Percentiles rank a stretch among this genome's conserved stretches.
These are phyloP conservation scores for Goffeauzyma gilvescens DNA, from an alignment of 768 basidiomycete species.

Conservation along the genomic window DNA sequence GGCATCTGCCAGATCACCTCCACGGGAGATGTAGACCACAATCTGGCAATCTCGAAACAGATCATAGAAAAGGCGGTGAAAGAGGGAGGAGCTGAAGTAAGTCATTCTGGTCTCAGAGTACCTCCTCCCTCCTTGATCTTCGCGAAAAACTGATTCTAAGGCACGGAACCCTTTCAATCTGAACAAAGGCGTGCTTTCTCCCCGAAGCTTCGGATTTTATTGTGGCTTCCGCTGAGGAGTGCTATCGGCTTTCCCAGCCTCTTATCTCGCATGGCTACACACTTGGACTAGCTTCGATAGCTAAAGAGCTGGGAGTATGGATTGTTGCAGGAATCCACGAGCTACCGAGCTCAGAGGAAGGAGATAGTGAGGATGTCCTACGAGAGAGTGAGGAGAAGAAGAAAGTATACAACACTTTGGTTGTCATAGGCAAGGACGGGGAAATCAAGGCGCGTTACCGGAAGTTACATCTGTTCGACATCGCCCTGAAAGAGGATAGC, in stretches of 20 bases:
- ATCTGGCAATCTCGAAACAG: constrained; percentile 15
- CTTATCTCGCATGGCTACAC: constrained; percentile 19
- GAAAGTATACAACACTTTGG: constrained; percentile 24
- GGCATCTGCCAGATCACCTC: constrained; percentile 19
- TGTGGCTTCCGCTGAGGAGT: constrained; percentile 14
- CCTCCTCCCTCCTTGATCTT: not conserved
- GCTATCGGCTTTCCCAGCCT: constrained; percentile 18
- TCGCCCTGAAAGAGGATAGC: constrained; percentile 13
- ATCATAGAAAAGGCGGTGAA: constrained; percentile 16
- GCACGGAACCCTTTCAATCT: not conserved
- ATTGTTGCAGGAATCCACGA: constrained; percentile 26
- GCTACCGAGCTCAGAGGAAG: constrained; percentile 10
- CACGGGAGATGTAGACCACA: constrained; percentile 17
- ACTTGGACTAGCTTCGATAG: constrained; percentile 17
- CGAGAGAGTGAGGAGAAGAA: constrained; percentile 9
- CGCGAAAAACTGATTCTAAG: not conserved
- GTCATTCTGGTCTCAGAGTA: constrained; percentile 6
- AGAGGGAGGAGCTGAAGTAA: constrained; percentile 21
- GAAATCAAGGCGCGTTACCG: constrained; percentile 15
- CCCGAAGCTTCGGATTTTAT: constrained; percentile 30
- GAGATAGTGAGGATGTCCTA: constrained; percentile 12
- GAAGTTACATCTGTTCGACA: constrained; percentile 28
- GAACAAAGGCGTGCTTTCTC: constrained; percentile 18
- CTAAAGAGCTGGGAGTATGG: constrained; percentile 21
- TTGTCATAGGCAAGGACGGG: constrained; percentile 18